Evolutionary conservation across 2,329 filamentous ascomycete genomes (phyloP).

Genomic region (Neonectria coccinea): DNA sequence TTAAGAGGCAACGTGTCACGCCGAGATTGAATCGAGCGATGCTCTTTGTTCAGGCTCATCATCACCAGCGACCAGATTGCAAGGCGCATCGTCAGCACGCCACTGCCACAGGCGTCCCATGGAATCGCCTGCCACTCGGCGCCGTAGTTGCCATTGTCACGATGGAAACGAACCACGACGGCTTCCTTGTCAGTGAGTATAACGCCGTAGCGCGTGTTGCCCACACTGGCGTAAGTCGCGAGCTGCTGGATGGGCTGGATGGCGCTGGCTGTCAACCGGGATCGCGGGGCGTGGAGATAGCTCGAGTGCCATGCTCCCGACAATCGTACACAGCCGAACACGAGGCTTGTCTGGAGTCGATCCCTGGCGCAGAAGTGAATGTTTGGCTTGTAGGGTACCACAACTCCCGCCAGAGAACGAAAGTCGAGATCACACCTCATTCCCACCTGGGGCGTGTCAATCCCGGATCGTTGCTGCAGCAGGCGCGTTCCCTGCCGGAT

Average conservation of each 20-base stretch:
- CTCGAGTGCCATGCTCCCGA: slow-evolving; percentile 8
- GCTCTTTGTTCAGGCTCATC: slow-evolving; percentile 8
- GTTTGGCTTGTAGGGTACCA: background rate
- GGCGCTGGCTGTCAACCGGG: background rate
- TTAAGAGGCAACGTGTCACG: background rate
- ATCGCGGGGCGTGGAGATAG: background rate
- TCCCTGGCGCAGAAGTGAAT: background rate
- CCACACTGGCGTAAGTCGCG: background rate
- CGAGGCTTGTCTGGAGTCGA: background rate
- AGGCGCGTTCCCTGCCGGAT: background rate
- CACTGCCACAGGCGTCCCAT: background rate
- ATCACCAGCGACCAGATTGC: slow-evolving; percentile 18
- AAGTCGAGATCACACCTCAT: background rate
- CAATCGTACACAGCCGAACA: background rate
- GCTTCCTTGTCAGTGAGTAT: slow-evolving; percentile 8
- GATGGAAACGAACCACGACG: background rate
- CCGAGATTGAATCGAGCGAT: background rate
- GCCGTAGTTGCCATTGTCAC: background rate
- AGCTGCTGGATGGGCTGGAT: slow-evolving; percentile 1
- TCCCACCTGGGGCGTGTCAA: background rate
- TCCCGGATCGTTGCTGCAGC: background rate
- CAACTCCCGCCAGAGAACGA: background rate
- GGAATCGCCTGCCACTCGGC: slow-evolving; percentile 13
- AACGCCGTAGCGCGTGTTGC: background rate
- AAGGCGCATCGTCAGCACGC: background rate